Conservation (phyloP, 2,329 filamentous ascomycete species). For the Emmonsia crescens region DNA sequence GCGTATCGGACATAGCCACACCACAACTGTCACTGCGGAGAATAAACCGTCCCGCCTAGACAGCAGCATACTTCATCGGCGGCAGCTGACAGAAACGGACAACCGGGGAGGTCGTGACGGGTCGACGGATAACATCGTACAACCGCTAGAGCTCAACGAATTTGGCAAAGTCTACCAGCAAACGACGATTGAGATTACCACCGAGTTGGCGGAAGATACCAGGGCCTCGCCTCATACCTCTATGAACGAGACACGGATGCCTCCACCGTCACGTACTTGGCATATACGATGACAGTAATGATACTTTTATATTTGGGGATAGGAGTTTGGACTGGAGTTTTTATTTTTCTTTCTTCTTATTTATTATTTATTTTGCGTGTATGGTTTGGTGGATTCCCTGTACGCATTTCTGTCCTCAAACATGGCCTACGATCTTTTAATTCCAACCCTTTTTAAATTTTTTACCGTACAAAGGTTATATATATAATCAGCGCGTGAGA, state of each 20-base stretch:
- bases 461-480: background rate
- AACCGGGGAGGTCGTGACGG: slow-evolving; percentile 26
- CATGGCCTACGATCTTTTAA: background rate
- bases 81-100: background rate
- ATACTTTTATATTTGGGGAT: background rate
- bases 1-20: slow-evolving; percentile 7
- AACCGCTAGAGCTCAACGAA: slow-evolving; percentile 21
- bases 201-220: slow-evolving; percentile 19
- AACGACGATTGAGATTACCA: slow-evolving; percentile 35
- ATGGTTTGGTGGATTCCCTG: background rate
- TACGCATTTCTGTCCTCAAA: background rate
- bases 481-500: background rate
- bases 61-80: slow-evolving; percentile 1
- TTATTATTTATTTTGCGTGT: background rate
- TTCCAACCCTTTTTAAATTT: background rate
- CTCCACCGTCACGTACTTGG: background rate
- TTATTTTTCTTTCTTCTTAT: background rate
- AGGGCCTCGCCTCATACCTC: slow-evolving; percentile 14
- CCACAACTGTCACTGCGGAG: slow-evolving; percentile 10
- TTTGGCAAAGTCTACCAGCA: slow-evolving; percentile 35
- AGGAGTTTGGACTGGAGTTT: background rate
- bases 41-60: slow-evolving; percentile 3
- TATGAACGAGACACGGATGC: background rate
- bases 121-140: slow-evolving; percentile 36
- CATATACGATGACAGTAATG: background rate